Evolutionary conservation across 1,139 yeast species (phyloP).

Genomic region (Suhomyces anneliseae): DNA sequence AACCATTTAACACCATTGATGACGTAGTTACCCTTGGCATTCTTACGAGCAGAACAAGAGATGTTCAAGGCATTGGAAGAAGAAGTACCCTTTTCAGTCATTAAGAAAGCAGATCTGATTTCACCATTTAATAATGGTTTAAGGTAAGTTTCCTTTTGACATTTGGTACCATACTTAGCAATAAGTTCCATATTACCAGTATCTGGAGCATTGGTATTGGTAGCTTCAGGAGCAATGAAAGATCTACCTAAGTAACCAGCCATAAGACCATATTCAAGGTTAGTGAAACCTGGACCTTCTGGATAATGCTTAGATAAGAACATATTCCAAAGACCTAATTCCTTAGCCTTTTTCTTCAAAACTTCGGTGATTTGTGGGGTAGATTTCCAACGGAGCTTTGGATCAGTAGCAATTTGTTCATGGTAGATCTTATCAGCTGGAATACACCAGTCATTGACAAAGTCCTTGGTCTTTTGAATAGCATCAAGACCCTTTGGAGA

Average conservation of each 20-base stretch:
- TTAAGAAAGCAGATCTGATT: slow-evolving; percentile 65
- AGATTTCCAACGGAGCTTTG: slow-evolving; percentile 47
- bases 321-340: slow-evolving; percentile 65
- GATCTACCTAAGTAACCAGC: slow-evolving; percentile 66
- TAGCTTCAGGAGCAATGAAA: slow-evolving; percentile 59
- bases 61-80: slow-evolving; percentile 71
- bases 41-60: slow-evolving; percentile 46
- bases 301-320: slow-evolving; percentile 56
- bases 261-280: slow-evolving; percentile 70
- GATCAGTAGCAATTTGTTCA: slow-evolving; percentile 40
- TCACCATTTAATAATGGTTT: slow-evolving; percentile 58
- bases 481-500: slow-evolving; percentile 54
- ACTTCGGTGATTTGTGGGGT: slow-evolving; percentile 54
- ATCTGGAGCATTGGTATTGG: slow-evolving; percentile 68
- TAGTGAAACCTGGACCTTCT: slow-evolving; percentile 66
- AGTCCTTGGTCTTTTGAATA: slow-evolving; percentile 48
- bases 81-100: slow-evolving; percentile 69
- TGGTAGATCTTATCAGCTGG: slow-evolving; percentile 56
- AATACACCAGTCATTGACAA: slow-evolving; percentile 59
- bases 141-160: slow-evolving; percentile 56
- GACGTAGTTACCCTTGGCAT: slow-evolving; percentile 51
- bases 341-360: slow-evolving; percentile 55
- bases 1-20: slow-evolving; percentile 73
- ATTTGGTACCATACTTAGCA: slow-evolving; percentile 56
- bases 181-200: slow-evolving; percentile 76